Conservation (phyloP, 2,329 filamentous ascomycete genomes). For the Seiridium unicorne region DNA sequence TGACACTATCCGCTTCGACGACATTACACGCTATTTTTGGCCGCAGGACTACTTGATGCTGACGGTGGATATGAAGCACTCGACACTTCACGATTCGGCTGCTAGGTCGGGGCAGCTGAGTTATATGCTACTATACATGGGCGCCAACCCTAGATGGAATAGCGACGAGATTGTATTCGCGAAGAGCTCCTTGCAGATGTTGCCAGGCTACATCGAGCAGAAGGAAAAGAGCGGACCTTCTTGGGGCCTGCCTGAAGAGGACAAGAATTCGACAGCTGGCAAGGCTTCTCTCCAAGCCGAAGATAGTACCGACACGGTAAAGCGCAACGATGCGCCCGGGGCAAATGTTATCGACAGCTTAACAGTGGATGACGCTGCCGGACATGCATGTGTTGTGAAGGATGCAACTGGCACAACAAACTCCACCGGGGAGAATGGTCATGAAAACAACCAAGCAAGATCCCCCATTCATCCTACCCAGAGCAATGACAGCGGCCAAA, state of each 20-base stretch:
- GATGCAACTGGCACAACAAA: too few species aligned
- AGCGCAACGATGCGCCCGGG: too few species aligned
- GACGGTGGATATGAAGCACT: background rate
- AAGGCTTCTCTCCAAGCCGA: too few species aligned
- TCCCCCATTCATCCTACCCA: too few species aligned
- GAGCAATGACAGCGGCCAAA: too few species aligned
- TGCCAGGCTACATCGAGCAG: conserved; percentile 21
- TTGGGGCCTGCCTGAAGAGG: conserved; percentile 12
- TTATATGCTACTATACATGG: conserved; percentile 18
- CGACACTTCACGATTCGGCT: conserved; percentile 19
- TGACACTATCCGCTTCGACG: conserved; percentile 11
- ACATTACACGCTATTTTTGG: conserved; percentile 18
- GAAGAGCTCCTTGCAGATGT: conserved; percentile 17
- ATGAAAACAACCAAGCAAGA: too few species aligned
- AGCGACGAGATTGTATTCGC: conserved; percentile 21
- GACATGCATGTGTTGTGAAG: too few species aligned
- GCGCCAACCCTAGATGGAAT: conserved; percentile 20
- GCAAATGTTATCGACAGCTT: too few species aligned
- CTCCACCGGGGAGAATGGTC: too few species aligned
- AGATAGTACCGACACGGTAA: too few species aligned
- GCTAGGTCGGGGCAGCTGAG: conserved; percentile 15
- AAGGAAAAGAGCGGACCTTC: conserved; percentile 16
- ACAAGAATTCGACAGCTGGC: background rate
- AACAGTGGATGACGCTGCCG: too few species aligned
- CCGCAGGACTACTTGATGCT: background rate